Percentiles rank a stretch among this genome's conserved stretches.
phyloP scores from a whole-genome alignment of 345 rosid genomes.

The Clarkia xantiana region DNA sequence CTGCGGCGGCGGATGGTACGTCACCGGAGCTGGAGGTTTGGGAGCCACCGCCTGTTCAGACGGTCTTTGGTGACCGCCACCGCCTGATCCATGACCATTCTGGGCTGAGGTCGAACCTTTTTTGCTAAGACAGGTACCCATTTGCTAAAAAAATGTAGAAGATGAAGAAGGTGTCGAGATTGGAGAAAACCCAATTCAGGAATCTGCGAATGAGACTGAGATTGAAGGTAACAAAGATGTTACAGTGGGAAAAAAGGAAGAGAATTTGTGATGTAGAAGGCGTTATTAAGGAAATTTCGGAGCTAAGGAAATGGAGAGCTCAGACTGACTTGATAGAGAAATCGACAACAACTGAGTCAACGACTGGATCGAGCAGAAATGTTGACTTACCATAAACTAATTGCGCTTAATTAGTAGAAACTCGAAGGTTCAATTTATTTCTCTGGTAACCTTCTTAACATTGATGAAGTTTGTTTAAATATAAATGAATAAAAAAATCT shows the following conservation, averaged over 20 bases:
- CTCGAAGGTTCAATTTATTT: too few species aligned
- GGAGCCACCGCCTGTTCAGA: not conserved
- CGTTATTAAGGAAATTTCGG: not conserved
- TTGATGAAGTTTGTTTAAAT: too few species aligned
- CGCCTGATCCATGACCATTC: slow-evolving; percentile 9
- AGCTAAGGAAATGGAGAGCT: not conserved
- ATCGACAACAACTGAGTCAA: slow-evolving; percentile 5
- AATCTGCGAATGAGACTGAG: not conserved
- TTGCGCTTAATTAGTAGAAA: not conserved
- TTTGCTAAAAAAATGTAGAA: not conserved
- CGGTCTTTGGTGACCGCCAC: slow-evolving; percentile 5
- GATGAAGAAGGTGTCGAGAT: not conserved
- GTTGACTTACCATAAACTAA: slow-evolving; percentile 1
- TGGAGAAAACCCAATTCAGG: not conserved
- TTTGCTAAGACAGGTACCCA: slow-evolving; percentile 10
- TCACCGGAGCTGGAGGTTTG: slow-evolving; percentile 6
- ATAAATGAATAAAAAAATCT: too few species aligned
- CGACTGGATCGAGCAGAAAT: slow-evolving; percentile 6
- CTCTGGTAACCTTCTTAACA: too few species aligned
- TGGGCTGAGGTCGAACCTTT: slow-evolving; percentile 5
- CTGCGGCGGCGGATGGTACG: slow-evolving; percentile 3
- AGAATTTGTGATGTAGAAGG: not conserved
- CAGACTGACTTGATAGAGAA: not conserved
- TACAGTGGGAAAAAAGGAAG: not conserved
- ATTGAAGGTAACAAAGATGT: not conserved